phyloP scores from a whole-genome alignment of 495 filamentous ascomycete species.

The Penicillium bovifimosum region DNA sequence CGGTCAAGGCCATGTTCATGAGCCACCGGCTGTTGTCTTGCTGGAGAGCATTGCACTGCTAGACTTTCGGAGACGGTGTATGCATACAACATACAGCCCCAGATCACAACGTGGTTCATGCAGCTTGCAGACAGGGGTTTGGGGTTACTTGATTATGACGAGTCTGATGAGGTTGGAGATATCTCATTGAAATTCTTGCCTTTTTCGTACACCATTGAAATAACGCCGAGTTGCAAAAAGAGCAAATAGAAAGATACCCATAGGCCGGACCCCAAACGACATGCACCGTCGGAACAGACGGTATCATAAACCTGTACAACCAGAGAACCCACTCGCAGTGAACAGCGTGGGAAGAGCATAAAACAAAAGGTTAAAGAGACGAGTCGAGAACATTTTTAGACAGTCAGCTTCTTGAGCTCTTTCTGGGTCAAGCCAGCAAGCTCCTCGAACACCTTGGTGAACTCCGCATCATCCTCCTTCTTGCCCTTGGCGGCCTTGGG shows the following conservation, averaged over 20 bases:
- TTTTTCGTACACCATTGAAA: conserved; percentile 44
- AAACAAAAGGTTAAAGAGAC: conserved; percentile 25
- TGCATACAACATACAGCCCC: background rate
- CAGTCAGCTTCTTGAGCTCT: conserved; percentile 48
- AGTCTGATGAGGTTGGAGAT: conserved; percentile 15
- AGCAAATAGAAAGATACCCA: conserved; percentile 41
- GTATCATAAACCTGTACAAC: conserved; percentile 44
- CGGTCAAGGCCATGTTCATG: background rate
- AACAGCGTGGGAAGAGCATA: conserved; percentile 17
- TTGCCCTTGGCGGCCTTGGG: conserved; percentile 54
- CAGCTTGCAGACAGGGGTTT: background rate
- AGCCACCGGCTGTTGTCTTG: background rate
- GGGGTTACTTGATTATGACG: background rate
- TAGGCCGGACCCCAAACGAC: conserved; percentile 43
- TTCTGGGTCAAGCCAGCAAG: conserved; percentile 69
- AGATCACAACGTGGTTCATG: conserved; percentile 1
- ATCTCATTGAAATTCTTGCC: conserved; percentile 36
- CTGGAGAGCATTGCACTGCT: background rate
- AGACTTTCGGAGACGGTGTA: background rate
- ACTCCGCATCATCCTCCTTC: conserved; percentile 57
- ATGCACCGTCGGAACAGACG: conserved; percentile 40
- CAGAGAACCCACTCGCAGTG: conserved; percentile 33
- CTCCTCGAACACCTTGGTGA: conserved; percentile 66
- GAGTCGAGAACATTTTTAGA: conserved; percentile 32
- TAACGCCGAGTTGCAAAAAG: conserved; percentile 38